These are phyloP conservation scores for Mesotaenium endlicherianum DNA, from an alignment of 139 green algal genomes.

Conservation along the genomic window DNA sequence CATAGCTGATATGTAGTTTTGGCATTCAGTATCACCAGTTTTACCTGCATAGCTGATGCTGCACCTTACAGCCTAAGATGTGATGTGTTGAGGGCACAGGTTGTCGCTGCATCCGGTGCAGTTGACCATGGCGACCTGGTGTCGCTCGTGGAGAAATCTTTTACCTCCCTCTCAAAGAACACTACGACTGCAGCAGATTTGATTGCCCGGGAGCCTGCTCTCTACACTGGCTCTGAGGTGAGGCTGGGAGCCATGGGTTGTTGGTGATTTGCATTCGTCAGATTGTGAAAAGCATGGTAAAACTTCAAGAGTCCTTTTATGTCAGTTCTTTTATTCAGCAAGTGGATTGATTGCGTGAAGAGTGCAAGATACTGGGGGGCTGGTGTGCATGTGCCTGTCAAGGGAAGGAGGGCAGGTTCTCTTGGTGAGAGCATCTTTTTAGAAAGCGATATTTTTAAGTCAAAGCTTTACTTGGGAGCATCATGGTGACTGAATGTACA, in stretches of 20 bases:
- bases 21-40: background rate
- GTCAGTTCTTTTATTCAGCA: too few relatives aligned
- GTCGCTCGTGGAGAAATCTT: conserved; percentile 68
- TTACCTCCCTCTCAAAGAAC: conserved; percentile 64
- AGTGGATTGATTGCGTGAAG: too few relatives aligned
- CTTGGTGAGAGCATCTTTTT: too few relatives aligned
- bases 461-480: too few relatives aligned
- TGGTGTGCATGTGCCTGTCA: too few relatives aligned
- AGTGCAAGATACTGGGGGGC: too few relatives aligned
- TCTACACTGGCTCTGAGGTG: conserved; percentile 92
- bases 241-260: background rate
- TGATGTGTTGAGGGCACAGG: conserved; percentile 25
- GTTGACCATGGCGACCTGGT: conserved; percentile 95
- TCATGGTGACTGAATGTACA: too few relatives aligned
- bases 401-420: too few relatives aligned
- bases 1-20: background rate
- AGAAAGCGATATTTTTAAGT: too few relatives aligned
- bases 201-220: conserved; percentile 69
- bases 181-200: conserved; percentile 58
- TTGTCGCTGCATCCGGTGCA: conserved; percentile 85
- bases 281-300: too few relatives aligned
- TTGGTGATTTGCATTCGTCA: too few relatives aligned
- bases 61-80: background rate
- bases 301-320: too few relatives aligned
- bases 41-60: background rate